Percentiles rank a stretch among this genome's conserved stretches.
These are phyloP conservation scores for Fusarium agapanthi DNA, from an alignment of 2,329 filamentous ascomycete genomes.

Conservation along the genomic window DNA sequence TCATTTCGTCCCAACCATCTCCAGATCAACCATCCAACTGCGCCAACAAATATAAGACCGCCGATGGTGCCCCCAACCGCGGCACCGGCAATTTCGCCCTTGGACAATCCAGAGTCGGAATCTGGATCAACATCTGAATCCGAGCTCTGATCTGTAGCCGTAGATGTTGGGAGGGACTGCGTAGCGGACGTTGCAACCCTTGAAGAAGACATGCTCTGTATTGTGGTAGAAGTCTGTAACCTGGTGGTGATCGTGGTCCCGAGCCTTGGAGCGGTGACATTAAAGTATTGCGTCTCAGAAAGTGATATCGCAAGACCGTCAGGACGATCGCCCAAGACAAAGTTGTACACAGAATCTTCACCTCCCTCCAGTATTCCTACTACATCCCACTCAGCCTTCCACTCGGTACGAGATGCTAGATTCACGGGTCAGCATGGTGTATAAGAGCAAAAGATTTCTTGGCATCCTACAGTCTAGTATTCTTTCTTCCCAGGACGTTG, in stretches of 20 bases:
- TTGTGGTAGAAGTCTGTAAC: not conserved
- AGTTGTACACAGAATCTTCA: not conserved
- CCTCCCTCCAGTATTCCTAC: accelerated
- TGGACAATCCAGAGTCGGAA: not conserved
- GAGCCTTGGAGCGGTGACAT: not conserved
- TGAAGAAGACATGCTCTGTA: not conserved
- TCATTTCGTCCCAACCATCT: accelerated
- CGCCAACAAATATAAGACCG: not conserved
- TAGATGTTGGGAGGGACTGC: not conserved
- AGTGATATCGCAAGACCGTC: no score
- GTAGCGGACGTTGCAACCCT: accelerated
- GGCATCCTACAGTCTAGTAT: no score
- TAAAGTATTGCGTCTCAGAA: not conserved
- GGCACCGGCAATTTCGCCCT: not conserved
- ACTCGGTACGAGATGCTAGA: not conserved
- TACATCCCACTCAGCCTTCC: not conserved
- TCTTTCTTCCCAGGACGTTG: no score
- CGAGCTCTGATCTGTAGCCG: not conserved
- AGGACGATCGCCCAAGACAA: not conserved
- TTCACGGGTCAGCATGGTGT: accelerated
- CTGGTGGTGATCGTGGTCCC: not conserved
- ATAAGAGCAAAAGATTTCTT: accelerated
- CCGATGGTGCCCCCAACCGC: not conserved
- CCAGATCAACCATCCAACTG: not conserved
- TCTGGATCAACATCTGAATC: not conserved